These are phyloP conservation scores for Rhizopogon vulgaris DNA, from an alignment of 768 basidiomycete species.

Conservation along the genomic window DNA sequence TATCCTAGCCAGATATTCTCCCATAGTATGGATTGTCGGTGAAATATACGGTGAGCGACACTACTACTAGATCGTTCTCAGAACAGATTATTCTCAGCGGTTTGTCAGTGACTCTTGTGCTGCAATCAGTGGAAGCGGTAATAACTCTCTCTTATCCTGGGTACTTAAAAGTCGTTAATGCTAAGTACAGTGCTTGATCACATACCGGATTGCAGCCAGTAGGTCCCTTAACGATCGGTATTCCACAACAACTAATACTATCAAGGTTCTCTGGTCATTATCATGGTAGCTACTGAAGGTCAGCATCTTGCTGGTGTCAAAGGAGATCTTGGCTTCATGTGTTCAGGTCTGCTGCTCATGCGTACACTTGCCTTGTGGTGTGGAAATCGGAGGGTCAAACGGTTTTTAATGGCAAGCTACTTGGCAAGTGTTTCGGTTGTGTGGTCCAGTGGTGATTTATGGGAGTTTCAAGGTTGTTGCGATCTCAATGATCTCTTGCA, in stretches of 20 bases:
- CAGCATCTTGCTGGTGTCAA: not conserved
- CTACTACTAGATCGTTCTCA: too few species aligned
- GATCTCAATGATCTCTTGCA: conserved; percentile 2
- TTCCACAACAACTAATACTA: not conserved
- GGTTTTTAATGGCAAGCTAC: conserved; percentile 1
- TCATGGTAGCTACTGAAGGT: conserved; percentile 5
- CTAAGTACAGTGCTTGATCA: not conserved
- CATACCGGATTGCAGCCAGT: conserved; percentile 5
- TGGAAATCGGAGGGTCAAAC: not conserved
- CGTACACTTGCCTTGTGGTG: conserved; percentile 8
- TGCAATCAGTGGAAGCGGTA: not conserved
- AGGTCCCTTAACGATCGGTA: not conserved
- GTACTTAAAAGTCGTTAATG: not conserved
- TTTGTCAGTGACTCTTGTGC: not conserved
- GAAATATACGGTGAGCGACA: conserved; percentile 4
- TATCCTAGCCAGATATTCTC: conserved; percentile 5
- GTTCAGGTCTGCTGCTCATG: conserved; percentile 8
- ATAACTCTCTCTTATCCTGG: not conserved
- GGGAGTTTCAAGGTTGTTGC: not conserved
- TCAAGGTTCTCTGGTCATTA: conserved; percentile 1
- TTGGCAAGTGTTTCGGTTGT: not conserved
- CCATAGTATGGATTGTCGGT: not conserved
- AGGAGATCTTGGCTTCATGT: too few species aligned
- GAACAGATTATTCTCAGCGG: not conserved
- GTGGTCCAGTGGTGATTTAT: not conserved